Evolutionary conservation across 2,329 filamentous ascomycete genomes (phyloP).

Genomic region (Cladosporium sp.): DNA sequence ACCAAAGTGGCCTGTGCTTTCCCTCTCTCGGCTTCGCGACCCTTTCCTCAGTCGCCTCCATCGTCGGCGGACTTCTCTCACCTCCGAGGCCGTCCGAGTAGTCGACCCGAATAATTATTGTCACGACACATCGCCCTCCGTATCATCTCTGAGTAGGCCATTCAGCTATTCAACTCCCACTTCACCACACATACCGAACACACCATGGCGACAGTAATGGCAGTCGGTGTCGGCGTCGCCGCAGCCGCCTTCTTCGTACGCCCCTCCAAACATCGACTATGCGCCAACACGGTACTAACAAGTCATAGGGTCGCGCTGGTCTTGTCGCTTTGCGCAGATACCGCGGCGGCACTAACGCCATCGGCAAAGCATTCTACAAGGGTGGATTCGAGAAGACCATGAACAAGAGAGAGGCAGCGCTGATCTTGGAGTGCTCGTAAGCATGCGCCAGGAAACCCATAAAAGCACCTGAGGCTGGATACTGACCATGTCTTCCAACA

Average conservation of each 20-base stretch:
- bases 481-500: slow-evolving; percentile 5
- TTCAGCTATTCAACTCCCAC: neutral
- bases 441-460: slow-evolving; percentile 24
- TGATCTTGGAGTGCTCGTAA: slow-evolving; percentile 89
- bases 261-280: slow-evolving; percentile 11
- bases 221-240: slow-evolving; percentile 58
- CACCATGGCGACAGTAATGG: slow-evolving; percentile 56
- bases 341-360: slow-evolving; percentile 65
- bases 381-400: slow-evolving; percentile 96
- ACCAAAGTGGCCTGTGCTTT: neutral
- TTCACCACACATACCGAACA: neutral
- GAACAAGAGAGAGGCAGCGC: slow-evolving; percentile 82
- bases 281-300: slow-evolving; percentile 3
- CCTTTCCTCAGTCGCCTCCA: neutral
- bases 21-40: too few species aligned
- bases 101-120: neutral
- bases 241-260: slow-evolving; percentile 63
- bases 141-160: neutral
- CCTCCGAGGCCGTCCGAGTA: slow-evolving; percentile 5
- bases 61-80: slow-evolving; percentile 1
- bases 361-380: slow-evolving; percentile 95
- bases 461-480: neutral
- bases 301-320: slow-evolving; percentile 78
- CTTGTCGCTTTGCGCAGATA: slow-evolving; percentile 83
- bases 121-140: neutral